phyloP scores from a whole-genome alignment of 768 basidiomycete species.

The Leccinum disarticulatum region DNA sequence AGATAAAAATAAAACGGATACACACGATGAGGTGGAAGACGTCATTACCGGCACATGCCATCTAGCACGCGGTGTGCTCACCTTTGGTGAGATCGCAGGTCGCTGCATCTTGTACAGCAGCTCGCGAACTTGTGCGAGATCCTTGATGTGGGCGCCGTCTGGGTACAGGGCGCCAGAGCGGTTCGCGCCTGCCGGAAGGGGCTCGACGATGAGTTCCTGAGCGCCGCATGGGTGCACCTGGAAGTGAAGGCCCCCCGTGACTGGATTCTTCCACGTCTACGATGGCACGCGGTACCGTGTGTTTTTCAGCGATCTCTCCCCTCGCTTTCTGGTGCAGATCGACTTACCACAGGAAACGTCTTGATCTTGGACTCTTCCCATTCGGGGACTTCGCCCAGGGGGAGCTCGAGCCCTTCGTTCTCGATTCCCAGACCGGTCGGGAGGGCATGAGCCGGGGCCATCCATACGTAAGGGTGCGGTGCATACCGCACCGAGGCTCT shows the following conservation, averaged over 20 bases:
- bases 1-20: neutral
- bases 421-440: slow-evolving; percentile 84
- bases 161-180: slow-evolving; percentile 74
- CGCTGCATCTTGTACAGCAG: slow-evolving; percentile 85
- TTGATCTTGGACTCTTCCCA: slow-evolving; percentile 82
- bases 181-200: slow-evolving; percentile 61
- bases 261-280: slow-evolving; percentile 90
- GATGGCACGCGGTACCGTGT: neutral
- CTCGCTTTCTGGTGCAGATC: neutral
- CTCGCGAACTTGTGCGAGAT: slow-evolving; percentile 69
- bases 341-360: slow-evolving; percentile 59
- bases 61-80: slow-evolving; percentile 23
- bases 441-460: slow-evolving; percentile 71
- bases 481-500: slow-evolving; percentile 74
- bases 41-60: neutral
- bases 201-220: slow-evolving; percentile 64
- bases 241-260: slow-evolving; percentile 79
- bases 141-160: slow-evolving; percentile 73
- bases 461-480: slow-evolving; percentile 90
- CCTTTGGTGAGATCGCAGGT: slow-evolving; percentile 81
- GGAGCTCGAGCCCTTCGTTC: slow-evolving; percentile 70
- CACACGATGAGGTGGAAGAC: neutral
- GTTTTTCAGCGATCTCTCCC: neutral
- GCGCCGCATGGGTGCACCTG: slow-evolving; percentile 87
- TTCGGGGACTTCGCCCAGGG: slow-evolving; percentile 65